Percentiles rank a stretch among this genome's conserved stretches.
These are phyloP conservation scores for Priceomyces castillae DNA, from an alignment of 805 yeast species.

Conservation along the genomic window DNA sequence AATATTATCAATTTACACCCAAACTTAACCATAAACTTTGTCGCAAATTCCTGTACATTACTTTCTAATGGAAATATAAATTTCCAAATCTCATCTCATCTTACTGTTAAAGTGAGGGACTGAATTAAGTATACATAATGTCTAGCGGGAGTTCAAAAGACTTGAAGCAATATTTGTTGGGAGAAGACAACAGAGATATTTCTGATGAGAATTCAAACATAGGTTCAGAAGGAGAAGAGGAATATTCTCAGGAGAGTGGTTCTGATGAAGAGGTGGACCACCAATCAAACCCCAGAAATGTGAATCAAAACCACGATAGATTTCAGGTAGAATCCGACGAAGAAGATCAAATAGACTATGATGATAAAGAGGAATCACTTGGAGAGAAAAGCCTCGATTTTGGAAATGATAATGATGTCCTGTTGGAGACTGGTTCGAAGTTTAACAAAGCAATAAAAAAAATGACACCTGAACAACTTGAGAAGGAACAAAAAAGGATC, in stretches of 20 bases:
- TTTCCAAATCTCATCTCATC: too few relatives aligned
- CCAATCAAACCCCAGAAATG: background rate
- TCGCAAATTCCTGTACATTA: too few relatives aligned
- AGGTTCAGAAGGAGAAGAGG: slow-evolving; percentile 14
- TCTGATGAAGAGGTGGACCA: slow-evolving; percentile 11
- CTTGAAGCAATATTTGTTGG: background rate
- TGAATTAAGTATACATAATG: background rate
- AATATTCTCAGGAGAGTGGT: slow-evolving; percentile 3
- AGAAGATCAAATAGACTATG: slow-evolving; percentile 5
- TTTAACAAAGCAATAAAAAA: slow-evolving; percentile 45
- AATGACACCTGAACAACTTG: slow-evolving; percentile 55
- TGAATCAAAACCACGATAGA: slow-evolving; percentile 5
- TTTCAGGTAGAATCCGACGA: slow-evolving; percentile 11
- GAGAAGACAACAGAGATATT: slow-evolving; percentile 10
- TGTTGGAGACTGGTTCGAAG: slow-evolving; percentile 17
- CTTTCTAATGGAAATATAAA: too few relatives aligned
- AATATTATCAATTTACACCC: too few relatives aligned
- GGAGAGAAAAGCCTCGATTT: background rate
- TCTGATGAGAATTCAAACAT: slow-evolving; percentile 5
- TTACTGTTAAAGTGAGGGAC: too few relatives aligned
- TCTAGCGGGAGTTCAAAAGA: background rate
- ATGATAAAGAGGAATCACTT: slow-evolving; percentile 11
- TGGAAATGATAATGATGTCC: background rate
- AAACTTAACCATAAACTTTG: too few relatives aligned
- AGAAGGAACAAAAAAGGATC: slow-evolving; percentile 51